These are phyloP conservation scores for Nematodospora anomalae DNA, from an alignment of 1,139 yeast species.

Conservation along the genomic window DNA sequence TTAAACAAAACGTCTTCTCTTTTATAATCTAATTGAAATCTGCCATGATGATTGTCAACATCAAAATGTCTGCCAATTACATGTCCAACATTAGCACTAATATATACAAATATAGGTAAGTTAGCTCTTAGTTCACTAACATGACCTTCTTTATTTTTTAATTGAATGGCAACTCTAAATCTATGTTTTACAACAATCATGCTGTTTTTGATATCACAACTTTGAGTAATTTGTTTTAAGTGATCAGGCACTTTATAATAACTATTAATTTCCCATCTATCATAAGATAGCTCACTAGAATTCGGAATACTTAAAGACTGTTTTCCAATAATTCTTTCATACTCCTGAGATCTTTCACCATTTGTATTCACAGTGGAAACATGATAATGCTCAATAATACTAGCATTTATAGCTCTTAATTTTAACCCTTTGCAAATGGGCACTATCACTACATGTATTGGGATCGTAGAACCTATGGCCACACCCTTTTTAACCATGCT, in stretches of 20 bases:
- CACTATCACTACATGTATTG: constrained; percentile 52
- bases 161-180: constrained; percentile 53
- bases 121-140: constrained; percentile 69
- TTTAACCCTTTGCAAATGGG: constrained; percentile 61
- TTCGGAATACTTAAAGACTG: constrained; percentile 30
- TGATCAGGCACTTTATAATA: constrained; percentile 51
- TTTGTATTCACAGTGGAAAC: constrained; percentile 26
- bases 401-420: constrained; percentile 47
- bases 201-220: constrained; percentile 50
- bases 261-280: constrained; percentile 53
- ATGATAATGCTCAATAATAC: constrained; percentile 53
- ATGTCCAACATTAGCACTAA: constrained; percentile 52
- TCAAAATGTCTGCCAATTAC: constrained; percentile 53
- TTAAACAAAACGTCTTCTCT: constrained; percentile 40
- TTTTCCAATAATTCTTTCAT: constrained; percentile 37
- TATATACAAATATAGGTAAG: constrained; percentile 59
- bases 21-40: constrained; percentile 38
- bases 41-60: constrained; percentile 51
- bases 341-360: constrained; percentile 43
- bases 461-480: constrained; percentile 58
- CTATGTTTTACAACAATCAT: constrained; percentile 61
- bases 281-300: constrained; percentile 34
- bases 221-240: constrained; percentile 55
- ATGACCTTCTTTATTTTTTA: constrained; percentile 63
- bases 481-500: constrained; percentile 56